Conservation (phyloP, 1,284 basidiomycete species). For the Inonotus hispidus region DNA sequence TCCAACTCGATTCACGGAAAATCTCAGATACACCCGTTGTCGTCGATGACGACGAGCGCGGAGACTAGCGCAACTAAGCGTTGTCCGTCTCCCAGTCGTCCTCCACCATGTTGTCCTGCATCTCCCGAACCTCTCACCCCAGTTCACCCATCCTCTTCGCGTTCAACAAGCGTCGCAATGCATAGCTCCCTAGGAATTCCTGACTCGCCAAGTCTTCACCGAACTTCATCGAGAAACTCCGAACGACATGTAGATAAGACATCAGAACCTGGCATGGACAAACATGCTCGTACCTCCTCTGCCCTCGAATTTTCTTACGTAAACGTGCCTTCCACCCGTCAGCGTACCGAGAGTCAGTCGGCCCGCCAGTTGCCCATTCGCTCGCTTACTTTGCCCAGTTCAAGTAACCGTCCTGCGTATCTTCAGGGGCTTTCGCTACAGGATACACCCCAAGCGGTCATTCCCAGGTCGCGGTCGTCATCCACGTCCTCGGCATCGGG, state of each 20-base stretch:
- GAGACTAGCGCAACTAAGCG: constrained; percentile 6
- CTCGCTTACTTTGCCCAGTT: constrained; percentile 7
- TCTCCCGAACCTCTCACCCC: neutral
- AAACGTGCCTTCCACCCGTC: constrained; percentile 4
- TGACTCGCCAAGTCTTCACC: neutral
- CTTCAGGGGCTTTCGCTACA: constrained; percentile 9
- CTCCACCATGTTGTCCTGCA: neutral
- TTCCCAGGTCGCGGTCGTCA: constrained; percentile 23
- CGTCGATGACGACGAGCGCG: constrained; percentile 8
- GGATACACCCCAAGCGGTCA: constrained; percentile 17
- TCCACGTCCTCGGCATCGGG: constrained; percentile 15
- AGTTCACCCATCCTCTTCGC: neutral
- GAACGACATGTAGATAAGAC: neutral
- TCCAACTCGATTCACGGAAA: neutral
- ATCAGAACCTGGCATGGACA: neutral
- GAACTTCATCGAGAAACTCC: neutral
- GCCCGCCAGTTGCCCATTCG: constrained; percentile 5
- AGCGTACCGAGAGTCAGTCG: neutral
- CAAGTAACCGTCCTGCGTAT: neutral
- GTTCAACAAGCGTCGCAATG: neutral
- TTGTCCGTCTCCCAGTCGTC: constrained; percentile 24
- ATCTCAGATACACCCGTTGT: neutral
- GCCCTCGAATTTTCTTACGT: constrained; percentile 11
- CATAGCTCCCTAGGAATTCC: neutral
- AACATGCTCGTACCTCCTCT: constrained; percentile 6